phyloP scores from a whole-genome alignment of 169 alveolate genomes.

The Amoebophrya sp. region DNA sequence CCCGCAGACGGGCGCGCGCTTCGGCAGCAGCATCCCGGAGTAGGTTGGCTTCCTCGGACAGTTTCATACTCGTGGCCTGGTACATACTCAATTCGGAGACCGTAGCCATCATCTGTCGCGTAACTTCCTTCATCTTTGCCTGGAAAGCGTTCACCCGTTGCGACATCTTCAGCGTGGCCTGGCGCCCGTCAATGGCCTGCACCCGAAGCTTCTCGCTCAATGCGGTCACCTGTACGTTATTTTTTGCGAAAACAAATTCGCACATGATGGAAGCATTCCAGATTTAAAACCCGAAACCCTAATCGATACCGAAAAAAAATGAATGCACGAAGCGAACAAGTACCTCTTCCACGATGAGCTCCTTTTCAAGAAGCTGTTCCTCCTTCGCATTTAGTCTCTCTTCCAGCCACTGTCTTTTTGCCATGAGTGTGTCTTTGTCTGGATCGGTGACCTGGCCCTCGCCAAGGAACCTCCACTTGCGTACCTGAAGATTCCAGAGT shows the following conservation, averaged over 20 bases:
- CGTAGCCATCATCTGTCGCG: slow-evolving; percentile 73
- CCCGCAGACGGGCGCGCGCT: not conserved
- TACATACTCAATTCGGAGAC: slow-evolving; percentile 74
- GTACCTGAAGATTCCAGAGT: too few species aligned
- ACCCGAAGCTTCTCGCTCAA: slow-evolving; percentile 71
- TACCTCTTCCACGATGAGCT: slow-evolving; percentile 63
- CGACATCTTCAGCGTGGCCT: slow-evolving; percentile 65
- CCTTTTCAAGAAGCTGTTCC: slow-evolving; percentile 72
- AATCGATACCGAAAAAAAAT: too few species aligned
- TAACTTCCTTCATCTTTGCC: slow-evolving; percentile 50
- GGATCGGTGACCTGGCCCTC: slow-evolving; percentile 67
- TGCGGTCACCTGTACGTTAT: slow-evolving; percentile 41
- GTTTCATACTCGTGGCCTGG: slow-evolving; percentile 65
- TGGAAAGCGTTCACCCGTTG: slow-evolving; percentile 57
- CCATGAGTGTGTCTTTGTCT: slow-evolving; percentile 67
- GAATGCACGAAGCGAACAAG: too few species aligned
- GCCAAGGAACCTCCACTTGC: slow-evolving; percentile 36
- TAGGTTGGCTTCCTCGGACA: slow-evolving; percentile 53
- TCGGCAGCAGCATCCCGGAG: not conserved
- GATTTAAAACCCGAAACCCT: too few species aligned
- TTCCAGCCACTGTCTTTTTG: slow-evolving; percentile 68
- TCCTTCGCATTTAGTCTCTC: slow-evolving; percentile 70
- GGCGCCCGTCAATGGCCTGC: slow-evolving; percentile 70
- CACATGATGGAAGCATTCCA: too few species aligned
- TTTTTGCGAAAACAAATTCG: too few species aligned